Base-by-base conservation (phyloP, 1,284 basidiomycete species). In the Ganoderma sp. region DNA sequence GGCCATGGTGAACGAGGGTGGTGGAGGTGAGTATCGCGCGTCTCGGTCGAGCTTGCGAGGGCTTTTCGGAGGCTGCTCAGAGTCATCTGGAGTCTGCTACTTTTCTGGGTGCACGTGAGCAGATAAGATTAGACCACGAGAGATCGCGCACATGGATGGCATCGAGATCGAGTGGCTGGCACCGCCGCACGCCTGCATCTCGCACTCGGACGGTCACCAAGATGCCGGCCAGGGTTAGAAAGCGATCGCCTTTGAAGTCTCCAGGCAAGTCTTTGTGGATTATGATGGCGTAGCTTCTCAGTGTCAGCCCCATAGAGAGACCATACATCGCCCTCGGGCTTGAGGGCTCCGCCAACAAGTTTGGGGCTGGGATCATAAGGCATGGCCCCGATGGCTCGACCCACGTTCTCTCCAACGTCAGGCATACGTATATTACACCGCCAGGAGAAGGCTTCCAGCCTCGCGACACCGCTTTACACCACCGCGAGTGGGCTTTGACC, bases 361-460 rank as follows among this genome's bases (percentile, higher is more conserved):
- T 99, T 43, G 98, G 98, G n/a, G 94, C 92, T 25, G 98, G 98
- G 5, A 86, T 99, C 61, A 95, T 99, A 79, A 89, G 90, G 68
- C 97, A 99, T 78, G 84, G 85, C 25, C 82, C 86, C 39, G 87
- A 92, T 76, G 92, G 89, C 57, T 87, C 87, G 42, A 88, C 88
- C 10, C 82, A 81, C 22, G 88, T 97, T 17, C 83, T 96, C 25
- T 91, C 94, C 56, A 93, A 97, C 74, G 84, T 99, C 68, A 89
- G 98, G 72, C 98, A 99, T 78, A 99, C 98, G 10, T 99, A 99
- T 78, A 95, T 99, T 72, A 99, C 98, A 0, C 98, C 98, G 0
- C 95, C 98, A 2, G 98, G 98, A 8, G 94, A 98, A 81, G 98
- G 98, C 0, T 99, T 99, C 79, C 89, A 97, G 67, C 98, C 98